A percentile compares a stretch with the other conserved stretches of the same genome.
phyloP scores from a whole-genome alignment of 495 filamentous ascomycete genomes.

The Neurospora tetraspora region DNA sequence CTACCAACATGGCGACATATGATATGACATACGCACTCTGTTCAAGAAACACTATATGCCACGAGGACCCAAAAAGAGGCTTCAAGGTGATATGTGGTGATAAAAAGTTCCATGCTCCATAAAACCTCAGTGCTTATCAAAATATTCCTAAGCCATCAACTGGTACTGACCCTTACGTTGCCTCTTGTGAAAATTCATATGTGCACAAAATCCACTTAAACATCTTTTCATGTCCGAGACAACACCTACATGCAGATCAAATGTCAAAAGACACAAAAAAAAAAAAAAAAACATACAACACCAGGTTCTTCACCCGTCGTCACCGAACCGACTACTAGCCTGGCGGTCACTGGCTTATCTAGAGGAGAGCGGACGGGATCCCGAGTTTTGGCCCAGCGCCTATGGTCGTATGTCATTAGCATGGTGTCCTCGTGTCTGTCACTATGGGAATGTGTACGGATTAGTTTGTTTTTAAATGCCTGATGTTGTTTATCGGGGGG shows the following conservation, averaged over 20 bases:
- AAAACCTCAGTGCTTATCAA: not conserved
- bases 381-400: constrained; percentile 21
- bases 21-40: not conserved
- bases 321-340: not conserved
- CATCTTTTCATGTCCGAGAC: not conserved
- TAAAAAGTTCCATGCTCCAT: not conserved
- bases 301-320: not conserved
- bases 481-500: not conserved
- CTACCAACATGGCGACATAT: not conserved
- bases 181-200: too few relatives aligned
- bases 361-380: constrained; percentile 43
- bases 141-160: not conserved
- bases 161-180: too few relatives aligned
- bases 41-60: not conserved
- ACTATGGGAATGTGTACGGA: too few relatives aligned
- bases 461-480: not conserved
- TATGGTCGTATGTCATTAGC: not conserved
- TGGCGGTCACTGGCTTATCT: constrained; percentile 19
- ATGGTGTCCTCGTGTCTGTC: not conserved
- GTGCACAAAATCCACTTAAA: too few relatives aligned
- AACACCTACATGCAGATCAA: not conserved
- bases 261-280: not conserved
- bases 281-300: not conserved
- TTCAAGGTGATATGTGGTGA: not conserved
- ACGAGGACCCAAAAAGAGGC: not conserved